Evolutionary conservation across 805 yeast genomes (phyloP), one percentile per base, ranked within the genome.

Genomic region (Saccharomycopsis microspora): DNA sequence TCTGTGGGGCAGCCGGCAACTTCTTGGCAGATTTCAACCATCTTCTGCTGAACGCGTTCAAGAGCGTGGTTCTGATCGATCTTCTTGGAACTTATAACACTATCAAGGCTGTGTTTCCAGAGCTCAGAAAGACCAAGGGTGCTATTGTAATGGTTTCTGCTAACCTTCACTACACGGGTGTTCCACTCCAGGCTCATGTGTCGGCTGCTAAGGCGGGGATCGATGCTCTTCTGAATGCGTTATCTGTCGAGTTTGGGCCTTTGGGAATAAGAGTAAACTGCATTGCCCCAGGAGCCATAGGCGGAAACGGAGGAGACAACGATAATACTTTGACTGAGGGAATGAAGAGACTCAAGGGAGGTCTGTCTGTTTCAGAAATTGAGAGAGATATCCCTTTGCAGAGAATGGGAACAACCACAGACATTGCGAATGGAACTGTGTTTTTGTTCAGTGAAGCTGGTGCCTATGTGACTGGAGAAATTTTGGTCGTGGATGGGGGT

Each of bases 1-100:
- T 89, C 61, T 89, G 93, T 41, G 97, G 97, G 7, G 97, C 97
- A 3, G 97, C 97, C 3, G 97, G 97, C 5, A 90, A 90, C 68
- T 89, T 90, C 61, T 62, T 90, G 46, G 67, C 86, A 34, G 93
- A 86, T 62, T 78, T 88, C 65, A 79, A 81, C 58, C 80, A 79
- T 57, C 67, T 89, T 54, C 80, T 90, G 1, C 60, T 90, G 27
- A 87, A 88, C 60, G 97, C 95, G 4, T 89, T 89, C 71, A 84
- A 84, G 63, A 72, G 94, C 0, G 97, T 89, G 30, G 71, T 89
- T 28, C 82, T 81, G 38, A 90, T 89, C 55, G 97, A 90, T 63
- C 68, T 90, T 43, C 63, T 89, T 42, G 97, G 97, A 8, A 80
- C 95, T 19, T 89, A 73, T 68, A 89, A 90, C 64, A 86, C 96